Evolutionary conservation across 208 protist genomes (phyloP), one percentile per base, ranked within the genome.

Genomic region (Leishmania tropica): DNA sequence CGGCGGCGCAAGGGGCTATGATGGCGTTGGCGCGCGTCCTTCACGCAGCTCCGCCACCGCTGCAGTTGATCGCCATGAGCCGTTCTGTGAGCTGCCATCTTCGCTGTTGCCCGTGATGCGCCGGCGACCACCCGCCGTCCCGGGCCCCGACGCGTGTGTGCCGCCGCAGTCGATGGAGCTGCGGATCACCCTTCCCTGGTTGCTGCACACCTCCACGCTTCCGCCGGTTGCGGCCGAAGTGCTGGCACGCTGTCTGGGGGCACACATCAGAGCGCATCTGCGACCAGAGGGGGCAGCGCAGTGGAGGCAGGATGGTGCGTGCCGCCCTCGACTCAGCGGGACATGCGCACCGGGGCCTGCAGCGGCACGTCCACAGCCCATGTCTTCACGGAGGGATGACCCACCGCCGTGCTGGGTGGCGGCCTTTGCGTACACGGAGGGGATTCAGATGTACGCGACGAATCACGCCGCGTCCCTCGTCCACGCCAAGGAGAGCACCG

Each of bases 331-430:
- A 68, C 13, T 37, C 62, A 21, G 31, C 37, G 37, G 65, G 7
- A 13, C 37, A 28, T 24, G 65, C 65, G 37, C 65, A 47, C 37
- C 17, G 19, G 11, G 24, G 19, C 21, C 68, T 19, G 64, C 76
- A 45, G 42, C 35, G n/a, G 60, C 76, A 42, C 53, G n/a, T 35
- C n/a, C 3, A 35, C 65, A 45, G n/a, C 62, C 45, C 42, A 40
- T 0, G 54, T 35, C 40, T 51, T 19, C 51, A 53, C 35, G 17
- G 48, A 4, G 3, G 17, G 17, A 6, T 1, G 31, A n/a, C 35
- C 75, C 19, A 5, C 73, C 77, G 45, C 87, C 87, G 17, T 84
- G 81, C 56, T 90, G 87, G 87, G 73, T 90, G 1, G 70, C 79
- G 6, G 85, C 53, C 35, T 90, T 86, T 51, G 80, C 81, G 0